Base-by-base conservation (phyloP, 2,329 filamentous ascomycete species). In the Microcyclosporella mali region DNA sequence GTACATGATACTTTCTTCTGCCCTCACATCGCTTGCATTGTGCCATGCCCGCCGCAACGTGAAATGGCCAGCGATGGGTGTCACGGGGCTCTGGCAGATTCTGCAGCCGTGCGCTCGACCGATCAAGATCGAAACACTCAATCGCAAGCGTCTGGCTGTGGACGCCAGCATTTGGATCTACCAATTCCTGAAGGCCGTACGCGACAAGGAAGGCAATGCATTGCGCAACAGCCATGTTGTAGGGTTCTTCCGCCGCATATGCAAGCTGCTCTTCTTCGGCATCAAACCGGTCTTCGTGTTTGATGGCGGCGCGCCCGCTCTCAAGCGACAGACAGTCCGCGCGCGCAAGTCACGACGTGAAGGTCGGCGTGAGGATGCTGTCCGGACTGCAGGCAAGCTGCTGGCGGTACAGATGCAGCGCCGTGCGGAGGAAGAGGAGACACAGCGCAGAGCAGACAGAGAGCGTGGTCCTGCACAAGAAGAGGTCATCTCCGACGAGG, bases 101-200 rank as follows among this genome's bases (percentile, higher is more conserved):
- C 75, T 97, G 52, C 87, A 95, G 68, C 92, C 92, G 34, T 95
- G 88, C 63, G 92, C 92, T 36, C 85, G 92, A 29, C 94, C 92
- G 15, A 94, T 94, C 50, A 95, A 95, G 66, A 84, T 98, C 57
- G 89, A 94, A 57, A 95, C 90, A 11, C 81, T 98, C 47, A 97
- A 97, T 66, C 87, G 85, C 56, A 95, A 95, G 69, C 88, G 92
- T 12, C 84, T 98, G 37, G 94, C 92, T 35, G 88, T 98, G 54
- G 92, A 98, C 69, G 92, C 94, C 45, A 95, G 89, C 10, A 98
- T 98, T 63, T 98, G 92, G 92, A 97, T 98, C 57, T 98, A 98
- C 73, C 92, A 98, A 63, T 98, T 98, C 61, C 80, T 98, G 57
- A 98, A 98, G 70, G 92, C 94, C 8, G 92, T 98, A 9, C 89